Evolutionary conservation across 2,329 filamentous ascomycete genomes (phyloP), one percentile per base, ranked within the genome.

Genomic region (Penicillium frequentans): DNA sequence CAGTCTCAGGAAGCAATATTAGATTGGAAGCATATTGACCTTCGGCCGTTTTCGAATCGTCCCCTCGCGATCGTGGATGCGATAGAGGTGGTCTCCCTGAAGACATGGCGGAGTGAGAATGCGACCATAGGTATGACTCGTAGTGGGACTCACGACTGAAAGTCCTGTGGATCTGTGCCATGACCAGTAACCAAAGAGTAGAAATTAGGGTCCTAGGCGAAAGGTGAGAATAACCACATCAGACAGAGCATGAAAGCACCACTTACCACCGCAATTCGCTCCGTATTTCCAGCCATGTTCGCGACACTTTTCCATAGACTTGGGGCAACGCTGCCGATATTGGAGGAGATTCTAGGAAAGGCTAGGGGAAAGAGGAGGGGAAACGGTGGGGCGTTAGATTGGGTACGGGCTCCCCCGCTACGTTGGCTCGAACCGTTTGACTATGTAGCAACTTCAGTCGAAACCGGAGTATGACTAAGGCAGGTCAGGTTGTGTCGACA

Each of bases 41-140:
- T 48, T 52, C 60, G 59, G 8, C 60, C 60, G 49, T 63, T 63
- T 57, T 63, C 60, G 1, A 59, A 29, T 5, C 60, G 51, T 16
- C 60, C 60, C 24, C 33, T 58, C 3, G 58, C 58, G 23, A 63
- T 61, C 21, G 44, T 39, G 2, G 60, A 63, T 3, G 58, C 54
- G 11, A 63, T 43, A 48, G 60, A 63, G 10, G 60, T 61, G 1
- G 60, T 63, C 27, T 63, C 58, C 23, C 60, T 63, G 26, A n/a
- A 52, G n/a, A 37, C 26, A 9, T 23, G 24, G 1, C 33, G 10
- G 24, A 42, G 31, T 45, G 2, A 52, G 42, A 29, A 46, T 49
- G 11, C 14, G 21, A 19, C 14, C 9, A 44, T 2, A 44, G 13
- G 3, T 37, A 52, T 23, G 13, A 31, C 4, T 23, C 31, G 21